Percentiles rank a stretch among this genome's conserved stretches.
These are phyloP conservation scores for Ophiosphaerella narmari DNA, from an alignment of 2,329 filamentous ascomycete genomes.

Conservation along the genomic window DNA sequence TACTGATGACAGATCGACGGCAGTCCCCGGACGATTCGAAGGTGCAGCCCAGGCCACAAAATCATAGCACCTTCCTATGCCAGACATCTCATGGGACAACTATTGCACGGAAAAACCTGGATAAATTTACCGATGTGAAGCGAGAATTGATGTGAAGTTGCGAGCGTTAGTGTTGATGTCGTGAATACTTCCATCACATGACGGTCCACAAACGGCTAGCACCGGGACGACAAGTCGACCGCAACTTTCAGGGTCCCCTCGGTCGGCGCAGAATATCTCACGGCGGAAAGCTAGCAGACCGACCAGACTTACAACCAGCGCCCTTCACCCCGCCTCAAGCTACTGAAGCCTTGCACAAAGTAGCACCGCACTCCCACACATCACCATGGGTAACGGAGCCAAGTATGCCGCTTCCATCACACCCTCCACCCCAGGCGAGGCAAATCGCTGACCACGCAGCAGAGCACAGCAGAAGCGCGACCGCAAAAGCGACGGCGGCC, in stretches of 20 bases:
- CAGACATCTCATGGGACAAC: background rate
- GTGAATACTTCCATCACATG: conserved; percentile 12
- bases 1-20: conserved; percentile 3
- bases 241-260: background rate
- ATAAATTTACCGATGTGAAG: no score
- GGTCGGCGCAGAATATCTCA: conserved; percentile 3
- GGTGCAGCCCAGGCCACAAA: background rate
- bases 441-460: conserved; percentile 19
- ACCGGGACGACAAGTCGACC: conserved; percentile 9
- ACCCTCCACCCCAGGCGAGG: background rate
- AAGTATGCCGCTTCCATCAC: conserved; percentile 29
- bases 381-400: conserved; percentile 45
- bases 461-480: conserved; percentile 48
- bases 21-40: background rate
- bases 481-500: conserved; percentile 37
- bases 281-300: background rate
- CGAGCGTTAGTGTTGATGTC: background rate
- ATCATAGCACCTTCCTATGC: conserved; percentile 3
- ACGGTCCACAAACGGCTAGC: conserved; percentile 17
- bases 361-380: conserved; percentile 6
- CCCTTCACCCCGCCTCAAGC: conserved; percentile 27
- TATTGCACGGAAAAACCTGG: no score
- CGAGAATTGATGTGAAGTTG: no score
- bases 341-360: conserved; percentile 24
- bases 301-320: conserved; percentile 22